phyloP scores from a whole-genome alignment of 148 eudicot species.

The Vaccinium vitisidaea region DNA sequence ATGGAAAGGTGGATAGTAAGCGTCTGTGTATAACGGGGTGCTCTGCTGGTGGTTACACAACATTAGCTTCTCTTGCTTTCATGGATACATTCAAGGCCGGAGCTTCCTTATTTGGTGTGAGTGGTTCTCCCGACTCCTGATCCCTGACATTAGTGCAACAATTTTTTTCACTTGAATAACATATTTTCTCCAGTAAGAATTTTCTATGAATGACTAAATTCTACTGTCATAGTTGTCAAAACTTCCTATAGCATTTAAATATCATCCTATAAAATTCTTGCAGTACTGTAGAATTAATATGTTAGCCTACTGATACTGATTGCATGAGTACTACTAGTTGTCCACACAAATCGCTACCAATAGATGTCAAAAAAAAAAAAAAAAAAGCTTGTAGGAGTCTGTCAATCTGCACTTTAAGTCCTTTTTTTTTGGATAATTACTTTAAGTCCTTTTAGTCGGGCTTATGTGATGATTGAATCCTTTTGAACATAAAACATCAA shows the following conservation, averaged over 20 bases:
- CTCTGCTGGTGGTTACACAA: slow-evolving; percentile 95
- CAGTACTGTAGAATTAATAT: neutral
- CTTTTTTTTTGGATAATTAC: no score
- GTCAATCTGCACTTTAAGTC: neutral
- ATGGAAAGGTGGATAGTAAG: slow-evolving; percentile 62
- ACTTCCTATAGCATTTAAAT: neutral
- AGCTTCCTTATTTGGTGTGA: slow-evolving; percentile 87
- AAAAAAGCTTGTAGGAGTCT: neutral
- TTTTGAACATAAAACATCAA: neutral
- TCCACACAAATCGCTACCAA: neutral
- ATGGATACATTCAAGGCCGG: slow-evolving; percentile 73
- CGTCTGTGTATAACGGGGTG: slow-evolving; percentile 82
- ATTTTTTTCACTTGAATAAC: neutral
- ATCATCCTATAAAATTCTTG: neutral
- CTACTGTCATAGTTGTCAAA: no score
- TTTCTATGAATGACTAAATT: no score
- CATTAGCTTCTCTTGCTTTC: slow-evolving; percentile 90
- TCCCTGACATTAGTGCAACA: neutral
- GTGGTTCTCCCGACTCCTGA: slow-evolving; percentile 28
- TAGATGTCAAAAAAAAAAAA: neutral
- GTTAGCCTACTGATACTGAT: neutral
- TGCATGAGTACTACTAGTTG: neutral
- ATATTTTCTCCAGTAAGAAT: neutral
- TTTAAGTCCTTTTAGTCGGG: neutral
- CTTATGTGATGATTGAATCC: neutral